Evolutionary conservation across 129 eudicot species (phyloP).

Genomic region (Heracleum sosnowskyi): DNA sequence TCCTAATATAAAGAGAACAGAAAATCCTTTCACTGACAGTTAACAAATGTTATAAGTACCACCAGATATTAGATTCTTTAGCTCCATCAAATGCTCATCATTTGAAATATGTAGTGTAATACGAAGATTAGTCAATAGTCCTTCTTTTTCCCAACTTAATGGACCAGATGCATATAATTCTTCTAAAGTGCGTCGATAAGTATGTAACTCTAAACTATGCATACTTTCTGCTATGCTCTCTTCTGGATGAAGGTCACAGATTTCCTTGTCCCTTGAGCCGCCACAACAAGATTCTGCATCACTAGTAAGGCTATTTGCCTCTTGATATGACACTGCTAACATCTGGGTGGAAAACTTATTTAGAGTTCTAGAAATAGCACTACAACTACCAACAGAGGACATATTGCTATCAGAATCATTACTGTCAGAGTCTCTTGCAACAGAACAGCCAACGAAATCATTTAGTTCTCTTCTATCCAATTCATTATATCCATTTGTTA

Average conservation of each 20-base stretch:
- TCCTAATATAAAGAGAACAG: conserved; percentile 19
- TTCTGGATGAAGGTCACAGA: conserved; percentile 19
- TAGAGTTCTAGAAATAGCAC: conserved; percentile 34
- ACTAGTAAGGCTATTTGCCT: conserved; percentile 39
- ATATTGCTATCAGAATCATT: conserved; percentile 47
- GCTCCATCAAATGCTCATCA: conserved; percentile 94
- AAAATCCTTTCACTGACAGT: conserved; percentile 20
- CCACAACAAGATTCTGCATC: conserved; percentile 64
- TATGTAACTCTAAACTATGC: conserved; percentile 85
- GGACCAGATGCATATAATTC: conserved; percentile 96
- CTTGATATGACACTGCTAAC: conserved; percentile 24
- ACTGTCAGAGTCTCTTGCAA: conserved; percentile 36
- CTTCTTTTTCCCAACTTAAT: conserved; percentile 96
- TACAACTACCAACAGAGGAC: conserved; percentile 92
- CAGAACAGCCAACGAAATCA: conserved; percentile 38
- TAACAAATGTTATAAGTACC: conserved; percentile 29
- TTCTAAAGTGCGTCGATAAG: conserved; percentile 83
- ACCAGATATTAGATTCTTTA: conserved; percentile 65
- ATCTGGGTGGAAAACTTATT: conserved; percentile 25
- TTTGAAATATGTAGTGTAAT: conserved; percentile 75
- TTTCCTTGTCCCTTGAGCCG: conserved; percentile 25
- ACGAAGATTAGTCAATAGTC: conserved; percentile 80
- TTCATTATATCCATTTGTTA: conserved; percentile 30
- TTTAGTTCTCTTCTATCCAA: conserved; percentile 33
- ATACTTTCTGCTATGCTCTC: conserved; percentile 49